Evolutionary conservation across 768 basidiomycete species (phyloP), one percentile per base, ranked within the genome.

Genomic region (Boletus rubropictus): DNA sequence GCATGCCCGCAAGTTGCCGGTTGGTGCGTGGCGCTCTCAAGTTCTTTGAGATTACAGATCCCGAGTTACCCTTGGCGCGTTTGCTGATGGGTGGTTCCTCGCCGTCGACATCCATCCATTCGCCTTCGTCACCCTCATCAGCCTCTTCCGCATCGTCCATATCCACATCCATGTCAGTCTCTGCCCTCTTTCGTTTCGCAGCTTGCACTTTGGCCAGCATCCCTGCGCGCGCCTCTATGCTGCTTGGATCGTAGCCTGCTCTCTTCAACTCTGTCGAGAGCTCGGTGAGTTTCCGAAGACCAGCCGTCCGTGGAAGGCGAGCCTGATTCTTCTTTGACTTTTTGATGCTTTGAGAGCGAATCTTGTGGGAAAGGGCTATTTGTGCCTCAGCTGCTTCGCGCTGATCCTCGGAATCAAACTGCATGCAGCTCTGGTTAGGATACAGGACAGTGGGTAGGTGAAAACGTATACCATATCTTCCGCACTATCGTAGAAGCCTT

Each of bases 401-500:
- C 63, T 91, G 89, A 60, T 95, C 89, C 50, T 89, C 89, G 24
- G 73, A 72, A 59, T 82, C 78, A 57, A 66, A 63, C 72, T 74
- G 46, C 15, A 35, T 2, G 37, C 39, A 36, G 37, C 14, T 17
- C 22, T 25, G 17, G 27, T 53, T 28, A 45, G 24, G 34, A 43
- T 35, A 32, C 24, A 20, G 32, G 31, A 32, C 32, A 9, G 17
- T 14, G 7, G 11, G 21, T 3, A 35, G 22, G 21, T 10, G 34
- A 33, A 21, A 14, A 40, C 3, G 66, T 79, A 49, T 61, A 90
- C 90, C 62, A 90, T 86, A 44, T 94, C 87, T 48, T 85, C 86
- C 31, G 92, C 95, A 44, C 75, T 80, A 29, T 91, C 89, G 66
- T 98, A 99, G 75, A 89, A 98, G 4, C 96, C 96, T 65, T 97